Evolutionary conservation across 441 rosid genomes (phyloP).

Genomic region (Erysimum pusillum): DNA sequence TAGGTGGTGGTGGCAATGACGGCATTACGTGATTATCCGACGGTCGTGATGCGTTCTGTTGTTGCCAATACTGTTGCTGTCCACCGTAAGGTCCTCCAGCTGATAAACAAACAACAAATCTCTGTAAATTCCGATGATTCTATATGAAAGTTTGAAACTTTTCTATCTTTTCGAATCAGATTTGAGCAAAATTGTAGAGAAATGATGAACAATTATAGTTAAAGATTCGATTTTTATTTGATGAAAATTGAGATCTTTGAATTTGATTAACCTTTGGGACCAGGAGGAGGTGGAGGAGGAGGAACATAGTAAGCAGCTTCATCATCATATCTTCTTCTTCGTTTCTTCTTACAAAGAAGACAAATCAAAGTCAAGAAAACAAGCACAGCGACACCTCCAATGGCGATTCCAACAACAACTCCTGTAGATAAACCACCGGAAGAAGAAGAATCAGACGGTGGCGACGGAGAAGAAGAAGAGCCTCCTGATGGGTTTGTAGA

Average conservation of each 20-base stretch:
- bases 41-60: constrained; percentile 65
- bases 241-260: constrained; percentile 1
- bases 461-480: constrained; percentile 39
- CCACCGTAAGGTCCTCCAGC: constrained; percentile 74
- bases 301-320: constrained; percentile 65
- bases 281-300: constrained; percentile 65
- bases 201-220: neutral
- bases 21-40: constrained; percentile 52
- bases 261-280: constrained; percentile 36
- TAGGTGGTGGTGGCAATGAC: constrained; percentile 53
- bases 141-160: constrained; percentile 11
- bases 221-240: neutral
- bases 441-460: constrained; percentile 53
- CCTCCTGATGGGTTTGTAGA: constrained; percentile 41
- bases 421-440: constrained; percentile 58
- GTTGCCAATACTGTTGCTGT: constrained; percentile 77
- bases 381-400: constrained; percentile 75
- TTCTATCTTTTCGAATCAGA: constrained; percentile 7
- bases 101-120: constrained; percentile 31
- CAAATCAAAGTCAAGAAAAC: constrained; percentile 57
- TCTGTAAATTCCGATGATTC: neutral
- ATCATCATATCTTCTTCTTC: constrained; percentile 57
- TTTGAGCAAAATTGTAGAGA: neutral
- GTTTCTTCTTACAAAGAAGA: constrained; percentile 66
- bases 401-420: constrained; percentile 74